A percentile compares a stretch with the other conserved stretches of the same genome.
phyloP scores from a whole-genome alignment of 2,329 filamentous ascomycete species.

The Tolypocladium inflatum region DNA sequence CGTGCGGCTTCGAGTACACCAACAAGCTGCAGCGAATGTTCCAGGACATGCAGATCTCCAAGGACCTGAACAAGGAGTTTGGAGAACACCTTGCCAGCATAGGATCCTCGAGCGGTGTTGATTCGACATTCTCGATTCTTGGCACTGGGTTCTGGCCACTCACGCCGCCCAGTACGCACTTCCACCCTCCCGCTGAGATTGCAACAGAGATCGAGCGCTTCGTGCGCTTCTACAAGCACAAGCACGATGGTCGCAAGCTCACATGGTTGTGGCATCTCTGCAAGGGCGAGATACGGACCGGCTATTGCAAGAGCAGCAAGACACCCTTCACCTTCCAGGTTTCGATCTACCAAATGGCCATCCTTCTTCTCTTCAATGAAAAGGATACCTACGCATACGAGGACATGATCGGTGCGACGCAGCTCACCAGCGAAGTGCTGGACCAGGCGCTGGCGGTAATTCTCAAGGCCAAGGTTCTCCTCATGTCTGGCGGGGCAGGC shows the following conservation, averaged over 20 bases:
- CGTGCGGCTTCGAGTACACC: slow-evolving; percentile 97
- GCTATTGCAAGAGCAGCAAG: slow-evolving; percentile 83
- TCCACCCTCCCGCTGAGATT: slow-evolving; percentile 79
- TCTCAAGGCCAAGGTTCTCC: slow-evolving; percentile 85
- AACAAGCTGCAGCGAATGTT: slow-evolving; percentile 99
- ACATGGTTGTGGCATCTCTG: slow-evolving; percentile 98
- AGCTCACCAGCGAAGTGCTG: slow-evolving; percentile 69
- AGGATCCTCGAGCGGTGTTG: slow-evolving; percentile 57
- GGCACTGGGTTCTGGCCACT: slow-evolving; percentile 98
- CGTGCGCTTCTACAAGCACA: slow-evolving; percentile 84
- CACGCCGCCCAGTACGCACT: slow-evolving; percentile 75
- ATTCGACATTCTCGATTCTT: slow-evolving; percentile 85
- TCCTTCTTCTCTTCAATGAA: slow-evolving; percentile 91
- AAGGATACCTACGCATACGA: slow-evolving; percentile 77
- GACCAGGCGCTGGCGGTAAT: slow-evolving; percentile 82
- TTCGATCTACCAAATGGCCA: slow-evolving; percentile 95
- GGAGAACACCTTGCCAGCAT: slow-evolving; percentile 58
- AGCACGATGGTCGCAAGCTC: slow-evolving; percentile 91
- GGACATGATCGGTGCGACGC: slow-evolving; percentile 74
- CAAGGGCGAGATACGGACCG: slow-evolving; percentile 92
- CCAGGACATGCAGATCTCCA: slow-evolving; percentile 98
- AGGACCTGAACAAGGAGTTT: slow-evolving; percentile 88
- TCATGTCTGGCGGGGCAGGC: slow-evolving; percentile 54
- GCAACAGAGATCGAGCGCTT: slow-evolving; percentile 85
- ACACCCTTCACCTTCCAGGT: slow-evolving; percentile 95